A percentile compares a stretch with the other conserved stretches of the same genome.
Conservation (phyloP, 2,329 filamentous ascomycete species). For the Colletotrichum melonis region DNA sequence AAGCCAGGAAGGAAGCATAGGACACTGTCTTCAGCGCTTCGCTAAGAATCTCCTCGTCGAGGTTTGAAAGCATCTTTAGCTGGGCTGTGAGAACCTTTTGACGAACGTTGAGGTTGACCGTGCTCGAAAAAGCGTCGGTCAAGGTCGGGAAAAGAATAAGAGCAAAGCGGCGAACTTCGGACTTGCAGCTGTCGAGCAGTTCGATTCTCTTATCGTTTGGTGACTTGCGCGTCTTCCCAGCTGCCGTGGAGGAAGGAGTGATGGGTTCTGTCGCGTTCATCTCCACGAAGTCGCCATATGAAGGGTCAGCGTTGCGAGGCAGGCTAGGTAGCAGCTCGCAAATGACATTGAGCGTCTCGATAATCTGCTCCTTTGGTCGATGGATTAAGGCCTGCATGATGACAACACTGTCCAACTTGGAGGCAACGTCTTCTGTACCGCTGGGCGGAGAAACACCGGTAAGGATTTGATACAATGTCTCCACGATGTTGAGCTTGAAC, state of each 20-base stretch:
- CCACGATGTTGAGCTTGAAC: conserved; percentile 95
- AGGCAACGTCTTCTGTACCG: conserved; percentile 80
- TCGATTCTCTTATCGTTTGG: conserved; percentile 85
- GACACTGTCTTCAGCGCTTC: conserved; percentile 89
- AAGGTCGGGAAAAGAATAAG: conserved; percentile 93
- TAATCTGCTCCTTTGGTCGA: conserved; percentile 93
- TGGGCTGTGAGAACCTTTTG: conserved; percentile 97
- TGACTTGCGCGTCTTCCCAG: conserved; percentile 59
- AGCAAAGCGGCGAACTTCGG: conserved; percentile 90
- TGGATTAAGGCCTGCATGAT: conserved; percentile 99
- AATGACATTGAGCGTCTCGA: conserved; percentile 96
- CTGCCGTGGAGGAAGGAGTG: conserved; percentile 52
- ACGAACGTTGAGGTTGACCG: conserved; percentile 92
- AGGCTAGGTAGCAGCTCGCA: conserved; percentile 90
- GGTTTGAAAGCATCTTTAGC: conserved; percentile 95
- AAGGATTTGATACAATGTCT: conserved; percentile 96
- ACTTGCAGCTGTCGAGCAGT: conserved; percentile 83
- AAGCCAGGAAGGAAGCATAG: conserved; percentile 94
- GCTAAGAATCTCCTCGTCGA: conserved; percentile 86
- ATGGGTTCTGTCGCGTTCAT: conserved; percentile 53
- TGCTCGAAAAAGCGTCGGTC: conserved; percentile 97
- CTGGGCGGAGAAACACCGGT: conserved; percentile 93
- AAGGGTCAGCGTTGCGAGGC: conserved; percentile 63
- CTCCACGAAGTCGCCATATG: conserved; percentile 56
- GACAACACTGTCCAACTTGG: conserved; percentile 93